A percentile compares a stretch with the other conserved stretches of the same genome.
phyloP scores from a whole-genome alignment of 306 rosid genomes.

The Phaseolus lunatus region DNA sequence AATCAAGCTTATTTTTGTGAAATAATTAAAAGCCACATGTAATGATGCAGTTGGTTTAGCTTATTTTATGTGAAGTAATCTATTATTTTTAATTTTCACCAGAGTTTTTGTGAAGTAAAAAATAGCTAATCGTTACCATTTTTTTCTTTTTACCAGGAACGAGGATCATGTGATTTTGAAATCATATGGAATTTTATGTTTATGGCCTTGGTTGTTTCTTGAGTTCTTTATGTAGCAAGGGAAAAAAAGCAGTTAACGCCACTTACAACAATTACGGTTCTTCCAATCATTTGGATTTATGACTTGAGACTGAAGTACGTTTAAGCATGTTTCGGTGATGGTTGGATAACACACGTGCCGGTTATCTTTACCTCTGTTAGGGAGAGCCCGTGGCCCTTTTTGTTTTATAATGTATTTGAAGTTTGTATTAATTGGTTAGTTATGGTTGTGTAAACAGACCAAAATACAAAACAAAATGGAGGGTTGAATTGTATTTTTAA shows the following conservation, averaged over 20 bases:
- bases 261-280: slow-evolving; percentile 29
- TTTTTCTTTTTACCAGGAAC: slow-evolving; percentile 27
- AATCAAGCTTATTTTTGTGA: too few relatives aligned
- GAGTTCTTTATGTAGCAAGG: too few relatives aligned
- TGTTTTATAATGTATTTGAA: too few relatives aligned
- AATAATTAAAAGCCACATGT: neutral
- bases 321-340: slow-evolving; percentile 18
- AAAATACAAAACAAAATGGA: too few relatives aligned
- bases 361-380: slow-evolving; percentile 38
- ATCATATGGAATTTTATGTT: slow-evolving; percentile 25
- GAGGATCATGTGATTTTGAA: slow-evolving; percentile 22
- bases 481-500: too few relatives aligned
- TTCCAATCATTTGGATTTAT: slow-evolving; percentile 39
- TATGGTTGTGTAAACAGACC: too few relatives aligned
- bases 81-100: neutral
- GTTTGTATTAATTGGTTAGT: neutral
- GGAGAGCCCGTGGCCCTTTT: slow-evolving; percentile 43
- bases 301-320: too few relatives aligned
- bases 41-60: neutral
- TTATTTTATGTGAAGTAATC: neutral
- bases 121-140: neutral
- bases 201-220: slow-evolving; percentile 6
- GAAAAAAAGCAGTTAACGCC: neutral
- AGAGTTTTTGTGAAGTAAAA: neutral
- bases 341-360: slow-evolving; percentile 37